Percentiles rank a stretch among this genome's conserved stretches.
Evolutionary conservation across 805 yeast species (phyloP).

Genomic region (Zygotorulaspora sp.): DNA sequence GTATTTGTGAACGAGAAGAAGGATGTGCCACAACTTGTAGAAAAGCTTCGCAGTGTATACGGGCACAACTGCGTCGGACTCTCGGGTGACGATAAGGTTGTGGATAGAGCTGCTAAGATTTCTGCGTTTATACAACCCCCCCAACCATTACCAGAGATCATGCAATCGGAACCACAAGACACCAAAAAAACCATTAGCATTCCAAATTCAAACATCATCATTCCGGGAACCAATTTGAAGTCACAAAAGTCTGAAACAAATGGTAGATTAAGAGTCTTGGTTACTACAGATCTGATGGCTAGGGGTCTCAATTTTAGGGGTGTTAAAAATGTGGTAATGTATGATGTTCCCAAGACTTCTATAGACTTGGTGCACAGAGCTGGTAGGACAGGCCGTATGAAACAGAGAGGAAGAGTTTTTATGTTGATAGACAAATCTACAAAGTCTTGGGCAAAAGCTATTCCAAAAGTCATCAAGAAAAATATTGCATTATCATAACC

Average conservation of each 20-base stretch:
- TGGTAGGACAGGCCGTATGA: conserved; percentile 93
- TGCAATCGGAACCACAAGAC: conserved; percentile 3
- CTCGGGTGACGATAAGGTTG: conserved; percentile 59
- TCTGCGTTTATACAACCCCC: conserved; percentile 64
- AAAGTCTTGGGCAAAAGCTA: conserved; percentile 78
- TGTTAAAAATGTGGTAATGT: conserved; percentile 73
- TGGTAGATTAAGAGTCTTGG: conserved; percentile 53
- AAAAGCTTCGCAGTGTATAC: conserved; percentile 44
- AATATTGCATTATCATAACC: conserved; percentile 38
- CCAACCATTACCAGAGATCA: conserved; percentile 36
- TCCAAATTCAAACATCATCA: conserved; percentile 36
- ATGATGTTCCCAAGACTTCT: conserved; percentile 80
- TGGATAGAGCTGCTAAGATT: conserved; percentile 55
- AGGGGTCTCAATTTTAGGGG: conserved; percentile 85
- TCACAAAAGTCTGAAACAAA: conserved; percentile 5
- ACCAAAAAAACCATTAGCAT: conserved; percentile 14
- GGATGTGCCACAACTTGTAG: conserved; percentile 55
- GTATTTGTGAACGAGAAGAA: conserved; percentile 78
- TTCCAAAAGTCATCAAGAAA: conserved; percentile 62
- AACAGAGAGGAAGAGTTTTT: conserved; percentile 81
- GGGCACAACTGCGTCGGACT: conserved; percentile 61
- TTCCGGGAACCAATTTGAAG: conserved; percentile 9
- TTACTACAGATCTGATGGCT: conserved; percentile 85
- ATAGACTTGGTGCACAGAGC: conserved; percentile 86
- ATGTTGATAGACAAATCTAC: conserved; percentile 63